phyloP scores from a whole-genome alignment of 208 protist species.

The Leishmania guyanensis region DNA sequence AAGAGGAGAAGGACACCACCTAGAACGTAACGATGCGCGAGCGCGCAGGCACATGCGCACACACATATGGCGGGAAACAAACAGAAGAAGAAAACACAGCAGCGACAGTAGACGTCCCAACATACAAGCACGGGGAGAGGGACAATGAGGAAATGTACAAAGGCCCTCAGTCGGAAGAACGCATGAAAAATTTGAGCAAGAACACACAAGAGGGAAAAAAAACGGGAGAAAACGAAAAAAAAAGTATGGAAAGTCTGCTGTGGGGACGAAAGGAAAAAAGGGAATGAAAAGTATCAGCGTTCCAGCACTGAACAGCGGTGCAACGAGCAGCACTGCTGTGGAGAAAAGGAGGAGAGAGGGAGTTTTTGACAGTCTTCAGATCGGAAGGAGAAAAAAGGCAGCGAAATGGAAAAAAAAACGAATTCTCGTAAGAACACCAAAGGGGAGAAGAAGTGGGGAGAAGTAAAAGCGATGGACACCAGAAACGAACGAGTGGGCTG shows the following conservation, averaged over 20 bases:
- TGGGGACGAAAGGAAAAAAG: neutral
- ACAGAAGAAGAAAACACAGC: neutral
- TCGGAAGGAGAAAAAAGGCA: neutral
- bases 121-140: neutral
- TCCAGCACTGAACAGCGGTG: neutral
- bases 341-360: neutral
- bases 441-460: conserved; percentile 4
- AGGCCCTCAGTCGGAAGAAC: neutral
- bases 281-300: neutral
- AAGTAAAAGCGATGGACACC: neutral
- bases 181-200: neutral
- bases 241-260: neutral
- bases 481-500: neutral
- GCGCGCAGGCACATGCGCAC: neutral
- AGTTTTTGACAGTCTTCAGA: neutral
- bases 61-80: neutral
- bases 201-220: neutral
- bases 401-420: neutral
- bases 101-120: neutral
- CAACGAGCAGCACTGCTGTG: neutral
- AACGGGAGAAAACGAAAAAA: neutral
- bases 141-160: neutral
- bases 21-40: neutral
- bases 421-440: neutral
- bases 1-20: neutral